Evolutionary conservation across 129 eudicot genomes (phyloP).

Genomic region (Cynara cardunculus): DNA sequence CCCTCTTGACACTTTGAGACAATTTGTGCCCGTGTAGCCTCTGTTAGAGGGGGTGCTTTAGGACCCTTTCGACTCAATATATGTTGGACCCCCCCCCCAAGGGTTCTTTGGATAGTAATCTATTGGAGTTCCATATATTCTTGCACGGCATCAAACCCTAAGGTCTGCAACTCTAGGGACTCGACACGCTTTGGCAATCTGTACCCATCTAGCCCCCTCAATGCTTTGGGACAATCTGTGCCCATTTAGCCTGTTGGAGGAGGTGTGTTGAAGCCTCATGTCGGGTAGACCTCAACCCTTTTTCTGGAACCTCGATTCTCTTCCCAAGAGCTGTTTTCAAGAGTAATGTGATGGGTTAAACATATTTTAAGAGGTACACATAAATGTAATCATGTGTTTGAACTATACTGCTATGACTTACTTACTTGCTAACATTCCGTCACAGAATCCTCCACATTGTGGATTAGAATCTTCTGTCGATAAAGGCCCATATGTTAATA

Average conservation of each 20-base stretch:
- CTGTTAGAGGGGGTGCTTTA: no score
- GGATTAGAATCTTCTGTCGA: conserved; percentile 62
- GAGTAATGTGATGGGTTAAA: background rate
- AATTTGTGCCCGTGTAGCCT: background rate
- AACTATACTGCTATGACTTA: background rate
- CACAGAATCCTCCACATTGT: conserved; percentile 36
- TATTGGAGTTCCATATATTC: no score
- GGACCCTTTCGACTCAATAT: background rate
- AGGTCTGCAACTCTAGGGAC: no score
- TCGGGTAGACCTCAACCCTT: background rate
- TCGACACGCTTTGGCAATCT: no score
- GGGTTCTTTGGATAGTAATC: no score
- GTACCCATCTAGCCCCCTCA: background rate
- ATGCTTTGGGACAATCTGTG: background rate
- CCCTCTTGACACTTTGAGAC: no score
- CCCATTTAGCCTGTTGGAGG: background rate
- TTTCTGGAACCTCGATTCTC: no score
- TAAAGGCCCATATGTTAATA: conserved; percentile 74
- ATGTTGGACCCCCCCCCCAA: background rate
- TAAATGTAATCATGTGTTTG: background rate
- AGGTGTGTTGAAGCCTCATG: background rate
- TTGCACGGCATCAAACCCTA: no score
- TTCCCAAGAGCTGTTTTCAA: background rate
- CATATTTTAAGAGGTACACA: background rate
- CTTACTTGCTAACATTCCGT: conserved; percentile 16